These are phyloP conservation scores for Talaromyces trachyspermus DNA, from an alignment of 495 filamentous ascomycete genomes.

Conservation along the genomic window DNA sequence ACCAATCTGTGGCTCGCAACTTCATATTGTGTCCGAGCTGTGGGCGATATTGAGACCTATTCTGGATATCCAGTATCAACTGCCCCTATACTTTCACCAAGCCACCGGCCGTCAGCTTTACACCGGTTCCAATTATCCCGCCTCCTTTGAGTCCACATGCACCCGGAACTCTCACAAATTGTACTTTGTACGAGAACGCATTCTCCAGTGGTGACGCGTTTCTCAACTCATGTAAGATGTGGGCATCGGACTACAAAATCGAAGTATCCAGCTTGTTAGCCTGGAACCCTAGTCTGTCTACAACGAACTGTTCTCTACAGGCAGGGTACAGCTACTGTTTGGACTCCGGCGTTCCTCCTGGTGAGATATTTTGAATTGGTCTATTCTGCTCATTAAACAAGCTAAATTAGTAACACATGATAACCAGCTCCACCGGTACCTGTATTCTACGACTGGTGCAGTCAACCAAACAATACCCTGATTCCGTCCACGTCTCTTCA, in stretches of 20 bases:
- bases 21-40: constrained; percentile 11
- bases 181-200: constrained; percentile 1
- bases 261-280: constrained; percentile 2
- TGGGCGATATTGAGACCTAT: constrained; percentile 12
- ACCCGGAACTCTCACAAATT: neutral
- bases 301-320: neutral
- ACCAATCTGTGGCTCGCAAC: constrained; percentile 11
- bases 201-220: neutral
- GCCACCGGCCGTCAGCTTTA: neutral
- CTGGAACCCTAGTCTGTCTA: constrained; percentile 5
- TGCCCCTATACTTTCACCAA: constrained; percentile 4
- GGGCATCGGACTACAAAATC: constrained; percentile 3
- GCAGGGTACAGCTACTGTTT: constrained; percentile 1
- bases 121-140: neutral
- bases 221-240: neutral
- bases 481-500: no score
- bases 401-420: neutral
- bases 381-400: neutral
- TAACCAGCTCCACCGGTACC: no score
- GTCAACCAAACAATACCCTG: no score
- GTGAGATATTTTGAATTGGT: neutral
- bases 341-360: neutral
- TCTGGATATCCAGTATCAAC: constrained; percentile 4
- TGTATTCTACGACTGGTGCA: no score
- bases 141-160: neutral